A percentile compares a stretch with the other conserved stretches of the same genome.
Conservation (phyloP, 768 basidiomycete genomes). For the Leccinum boreale region DNA sequence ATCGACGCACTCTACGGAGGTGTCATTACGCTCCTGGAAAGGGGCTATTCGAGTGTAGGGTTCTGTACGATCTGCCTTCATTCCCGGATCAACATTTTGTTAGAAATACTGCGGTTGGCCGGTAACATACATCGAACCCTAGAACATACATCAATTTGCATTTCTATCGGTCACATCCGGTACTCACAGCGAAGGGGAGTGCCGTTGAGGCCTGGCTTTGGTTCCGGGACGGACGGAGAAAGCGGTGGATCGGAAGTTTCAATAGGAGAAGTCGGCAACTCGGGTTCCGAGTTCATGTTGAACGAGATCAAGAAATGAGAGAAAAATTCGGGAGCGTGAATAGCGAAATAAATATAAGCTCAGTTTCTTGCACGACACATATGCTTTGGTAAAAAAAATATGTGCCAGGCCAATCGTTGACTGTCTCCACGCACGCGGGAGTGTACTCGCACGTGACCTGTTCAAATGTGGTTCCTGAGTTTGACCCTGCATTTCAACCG, state of each 20-base stretch:
- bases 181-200: slow-evolving; percentile 78
- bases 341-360: background rate
- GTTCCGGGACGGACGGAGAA: slow-evolving; percentile 54
- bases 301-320: background rate
- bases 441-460: background rate
- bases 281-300: slow-evolving; percentile 20
- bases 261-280: slow-evolving; percentile 38
- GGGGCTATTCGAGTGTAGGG: slow-evolving; percentile 79
- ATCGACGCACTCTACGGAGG: slow-evolving; percentile 68
- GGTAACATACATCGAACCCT: slow-evolving; percentile 82
- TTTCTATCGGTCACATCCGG: background rate
- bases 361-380: background rate
- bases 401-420: slow-evolving; percentile 1
- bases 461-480: background rate
- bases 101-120: background rate
- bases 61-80: slow-evolving; percentile 78
- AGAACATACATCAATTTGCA: slow-evolving; percentile 6
- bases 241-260: slow-evolving; percentile 62
- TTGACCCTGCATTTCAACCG: background rate
- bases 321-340: background rate
- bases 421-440: slow-evolving; percentile 9
- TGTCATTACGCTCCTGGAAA: slow-evolving; percentile 81
- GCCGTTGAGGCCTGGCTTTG: slow-evolving; percentile 71
- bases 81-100: slow-evolving; percentile 14
- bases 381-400: background rate